These are phyloP conservation scores for Lactarius hatsudake DNA, from an alignment of 768 basidiomycete genomes.

Conservation along the genomic window DNA sequence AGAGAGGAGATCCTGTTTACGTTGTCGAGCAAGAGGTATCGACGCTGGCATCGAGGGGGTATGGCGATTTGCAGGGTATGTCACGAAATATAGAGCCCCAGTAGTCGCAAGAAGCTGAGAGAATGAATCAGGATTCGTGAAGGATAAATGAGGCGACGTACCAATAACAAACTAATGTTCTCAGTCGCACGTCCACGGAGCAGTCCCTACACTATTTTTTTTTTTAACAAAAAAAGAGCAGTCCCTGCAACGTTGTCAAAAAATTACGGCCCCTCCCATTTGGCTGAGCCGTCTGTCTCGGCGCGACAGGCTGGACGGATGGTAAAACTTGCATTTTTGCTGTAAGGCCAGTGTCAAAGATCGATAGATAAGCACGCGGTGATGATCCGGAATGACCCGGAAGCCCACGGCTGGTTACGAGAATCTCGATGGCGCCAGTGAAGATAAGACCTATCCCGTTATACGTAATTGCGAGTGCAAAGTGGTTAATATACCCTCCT, in stretches of 20 bases:
- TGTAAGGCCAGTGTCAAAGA: constrained; percentile 39
- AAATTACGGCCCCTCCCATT: constrained; percentile 46
- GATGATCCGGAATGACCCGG: constrained; percentile 81
- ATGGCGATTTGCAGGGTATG: constrained; percentile 43
- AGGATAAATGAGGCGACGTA: constrained; percentile 34
- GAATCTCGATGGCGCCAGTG: constrained; percentile 88
- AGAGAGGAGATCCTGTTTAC: constrained; percentile 21
- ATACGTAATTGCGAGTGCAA: constrained; percentile 75
- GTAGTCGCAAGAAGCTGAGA: constrained; percentile 75
- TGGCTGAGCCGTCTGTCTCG: constrained; percentile 28
- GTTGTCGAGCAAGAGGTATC: constrained; percentile 19
- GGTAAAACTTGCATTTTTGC: constrained; percentile 61
- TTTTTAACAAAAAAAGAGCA: too few relatives aligned
- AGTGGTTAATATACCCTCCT: constrained; percentile 53
- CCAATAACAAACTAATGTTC: constrained; percentile 78
- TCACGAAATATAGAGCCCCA: constrained; percentile 70
- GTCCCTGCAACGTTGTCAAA: constrained; percentile 40
- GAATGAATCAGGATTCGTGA: constrained; percentile 1
- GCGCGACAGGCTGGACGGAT: constrained; percentile 33
- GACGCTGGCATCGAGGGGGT: constrained; percentile 24
- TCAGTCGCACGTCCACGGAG: constrained; percentile 68
- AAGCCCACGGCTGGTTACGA: constrained; percentile 87
- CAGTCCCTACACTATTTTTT: constrained; percentile 48
- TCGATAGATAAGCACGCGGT: constrained; percentile 46
- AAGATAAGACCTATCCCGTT: constrained; percentile 88